Conservation (phyloP, 2,329 filamentous ascomycete genomes). For the Aureobasidium sp. region DNA sequence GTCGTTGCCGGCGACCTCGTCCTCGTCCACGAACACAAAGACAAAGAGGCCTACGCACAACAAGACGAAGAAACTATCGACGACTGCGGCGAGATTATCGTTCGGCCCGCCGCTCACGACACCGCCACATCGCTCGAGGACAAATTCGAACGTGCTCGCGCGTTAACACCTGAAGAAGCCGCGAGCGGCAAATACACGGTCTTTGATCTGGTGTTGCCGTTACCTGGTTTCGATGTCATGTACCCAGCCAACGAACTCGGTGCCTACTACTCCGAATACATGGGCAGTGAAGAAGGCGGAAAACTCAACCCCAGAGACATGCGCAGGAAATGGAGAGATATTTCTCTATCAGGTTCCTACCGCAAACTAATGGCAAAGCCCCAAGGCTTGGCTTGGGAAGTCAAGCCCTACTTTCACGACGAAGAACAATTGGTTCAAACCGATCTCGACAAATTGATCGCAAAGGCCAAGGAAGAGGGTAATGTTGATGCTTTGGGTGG, state of each 20-base stretch:
- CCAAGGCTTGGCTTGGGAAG: conserved; percentile 56
- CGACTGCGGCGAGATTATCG: conserved; percentile 59
- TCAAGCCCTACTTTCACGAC: conserved; percentile 62
- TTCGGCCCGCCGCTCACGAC: conserved; percentile 53
- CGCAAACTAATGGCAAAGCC: conserved; percentile 74
- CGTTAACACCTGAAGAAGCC: conserved; percentile 71
- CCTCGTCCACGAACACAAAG: conserved; percentile 53
- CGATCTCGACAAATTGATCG: conserved; percentile 63
- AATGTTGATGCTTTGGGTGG: conserved; percentile 17
- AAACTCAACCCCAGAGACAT: conserved; percentile 76
- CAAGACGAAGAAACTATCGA: conserved; percentile 39
- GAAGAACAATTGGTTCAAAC: conserved; percentile 84
- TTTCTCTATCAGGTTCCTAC: conserved; percentile 83
- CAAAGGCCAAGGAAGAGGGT: conserved; percentile 24
- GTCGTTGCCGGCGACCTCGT: conserved; percentile 85
- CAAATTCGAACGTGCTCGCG: conserved; percentile 61
- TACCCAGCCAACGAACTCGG: conserved; percentile 81
- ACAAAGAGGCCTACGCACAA: conserved; percentile 32
- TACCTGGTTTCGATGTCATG: conserved; percentile 82
- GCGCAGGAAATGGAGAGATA: conserved; percentile 77
- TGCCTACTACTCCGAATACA: conserved; percentile 79
- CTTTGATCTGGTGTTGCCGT: conserved; percentile 82
- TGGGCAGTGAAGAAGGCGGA: conserved; percentile 72
- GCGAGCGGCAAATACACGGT: conserved; percentile 69
- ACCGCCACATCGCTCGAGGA: conserved; percentile 48